Conservation (phyloP, 1,284 basidiomycete genomes). For the Chalciporus piperatoides region DNA sequence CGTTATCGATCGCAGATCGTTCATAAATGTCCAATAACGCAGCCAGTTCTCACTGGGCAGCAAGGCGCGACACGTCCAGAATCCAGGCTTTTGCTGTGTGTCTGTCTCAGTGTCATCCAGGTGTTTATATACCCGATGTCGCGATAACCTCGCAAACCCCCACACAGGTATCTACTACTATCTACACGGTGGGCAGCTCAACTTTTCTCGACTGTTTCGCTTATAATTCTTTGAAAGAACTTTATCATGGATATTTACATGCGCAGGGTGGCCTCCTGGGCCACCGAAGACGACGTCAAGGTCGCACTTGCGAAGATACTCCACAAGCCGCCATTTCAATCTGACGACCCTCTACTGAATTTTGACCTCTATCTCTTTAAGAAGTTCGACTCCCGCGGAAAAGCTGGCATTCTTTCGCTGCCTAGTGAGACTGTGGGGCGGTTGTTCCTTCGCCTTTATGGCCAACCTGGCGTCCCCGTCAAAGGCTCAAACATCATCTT, state of each 20-base stretch:
- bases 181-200: constrained; percentile 21
- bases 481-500: constrained; percentile 25
- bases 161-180: background rate
- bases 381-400: constrained; percentile 21
- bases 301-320: constrained; percentile 32
- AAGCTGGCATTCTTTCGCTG: constrained; percentile 33
- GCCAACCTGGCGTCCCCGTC: constrained; percentile 24
- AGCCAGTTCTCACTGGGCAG: too few relatives aligned
- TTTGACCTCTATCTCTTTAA: constrained; percentile 35
- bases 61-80: background rate
- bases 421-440: constrained; percentile 22
- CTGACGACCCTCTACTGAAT: constrained; percentile 21
- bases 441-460: constrained; percentile 32
- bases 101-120: background rate
- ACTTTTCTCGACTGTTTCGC: background rate
- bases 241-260: constrained; percentile 37
- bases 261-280: constrained; percentile 26
- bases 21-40: too few relatives aligned
- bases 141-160: background rate
- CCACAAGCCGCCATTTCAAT: constrained; percentile 35
- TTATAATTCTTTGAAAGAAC: constrained; percentile 6
- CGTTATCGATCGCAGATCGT: constrained; percentile 19
- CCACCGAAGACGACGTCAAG: constrained; percentile 33
- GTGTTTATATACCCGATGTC: constrained; percentile 2
- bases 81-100: background rate